phyloP scores from a whole-genome alignment of 768 basidiomycete species.

The Pluteus cervinus region DNA sequence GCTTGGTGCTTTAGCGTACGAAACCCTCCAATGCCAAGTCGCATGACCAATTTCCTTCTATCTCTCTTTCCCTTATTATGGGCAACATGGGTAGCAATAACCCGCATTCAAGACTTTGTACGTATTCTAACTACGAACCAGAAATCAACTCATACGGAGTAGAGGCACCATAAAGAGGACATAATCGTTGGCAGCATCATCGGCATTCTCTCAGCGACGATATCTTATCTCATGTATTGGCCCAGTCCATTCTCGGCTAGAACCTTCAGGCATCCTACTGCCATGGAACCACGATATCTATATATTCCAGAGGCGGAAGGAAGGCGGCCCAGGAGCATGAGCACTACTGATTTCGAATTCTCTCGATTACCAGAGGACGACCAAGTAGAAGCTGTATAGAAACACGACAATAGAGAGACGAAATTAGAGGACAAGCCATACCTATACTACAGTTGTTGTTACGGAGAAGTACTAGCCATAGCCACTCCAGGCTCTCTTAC shows the following conservation, averaged over 20 bases:
- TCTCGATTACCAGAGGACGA: constrained; percentile 35
- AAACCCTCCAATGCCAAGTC: constrained; percentile 33
- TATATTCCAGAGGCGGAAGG: constrained; percentile 24
- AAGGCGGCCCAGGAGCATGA: constrained; percentile 12
- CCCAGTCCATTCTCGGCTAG: constrained; percentile 49
- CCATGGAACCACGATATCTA: constrained; percentile 35
- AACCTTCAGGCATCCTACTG: constrained; percentile 24
- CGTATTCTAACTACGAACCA: constrained; percentile 16
- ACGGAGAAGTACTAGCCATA: constrained; percentile 18
- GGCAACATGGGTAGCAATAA: constrained; percentile 56
- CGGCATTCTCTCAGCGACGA: constrained; percentile 41
- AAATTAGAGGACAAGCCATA: constrained; percentile 11
- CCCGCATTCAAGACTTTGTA: constrained; percentile 62
- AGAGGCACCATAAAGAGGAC: constrained; percentile 69
- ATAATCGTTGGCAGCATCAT: constrained; percentile 58
- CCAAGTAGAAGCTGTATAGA: constrained; percentile 29
- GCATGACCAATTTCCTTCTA: constrained; percentile 38
- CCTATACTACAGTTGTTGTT: constrained; percentile 8
- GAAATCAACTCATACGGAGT: constrained; percentile 5
- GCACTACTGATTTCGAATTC: constrained; percentile 41
- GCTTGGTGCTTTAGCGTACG: constrained; percentile 46
- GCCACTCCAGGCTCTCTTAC: constrained; percentile 36
- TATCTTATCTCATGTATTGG: constrained; percentile 60
- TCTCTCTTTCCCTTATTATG: constrained; percentile 48
- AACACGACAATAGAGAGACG: constrained; percentile 17